Conservation (phyloP, 768 basidiomycete genomes). For the Tricholoma furcatifolium region DNA sequence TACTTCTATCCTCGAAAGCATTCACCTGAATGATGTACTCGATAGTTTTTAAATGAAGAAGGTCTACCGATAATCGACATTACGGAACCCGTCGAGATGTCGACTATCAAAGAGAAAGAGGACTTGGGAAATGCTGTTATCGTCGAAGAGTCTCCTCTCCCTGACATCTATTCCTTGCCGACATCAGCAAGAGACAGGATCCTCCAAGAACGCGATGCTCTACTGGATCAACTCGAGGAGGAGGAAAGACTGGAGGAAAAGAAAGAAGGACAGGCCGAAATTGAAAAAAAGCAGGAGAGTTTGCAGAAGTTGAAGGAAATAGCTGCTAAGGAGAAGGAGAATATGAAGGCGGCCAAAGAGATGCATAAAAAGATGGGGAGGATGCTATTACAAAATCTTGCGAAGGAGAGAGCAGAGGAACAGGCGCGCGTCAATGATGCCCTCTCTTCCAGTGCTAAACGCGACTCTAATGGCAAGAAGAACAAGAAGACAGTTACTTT, state of each 20-base stretch:
- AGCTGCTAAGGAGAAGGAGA: slow-evolving; percentile 37
- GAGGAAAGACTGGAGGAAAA: slow-evolving; percentile 56
- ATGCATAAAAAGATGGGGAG: slow-evolving; percentile 81
- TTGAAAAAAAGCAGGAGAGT: slow-evolving; percentile 43
- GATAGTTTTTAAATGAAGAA: slow-evolving; percentile 70
- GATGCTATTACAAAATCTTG: slow-evolving; percentile 51
- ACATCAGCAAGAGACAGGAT: slow-evolving; percentile 46
- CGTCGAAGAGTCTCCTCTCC: slow-evolving; percentile 42
- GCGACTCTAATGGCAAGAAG: slow-evolving; percentile 20
- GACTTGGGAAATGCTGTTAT: slow-evolving; percentile 16
- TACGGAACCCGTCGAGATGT: slow-evolving; percentile 49
- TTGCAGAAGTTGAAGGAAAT: slow-evolving; percentile 51
- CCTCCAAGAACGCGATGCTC: slow-evolving; percentile 57
- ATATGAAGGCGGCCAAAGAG: slow-evolving; percentile 41
- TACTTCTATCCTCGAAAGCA: slow-evolving; percentile 11
- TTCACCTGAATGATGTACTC: slow-evolving; percentile 21
- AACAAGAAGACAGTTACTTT: slow-evolving; percentile 69
- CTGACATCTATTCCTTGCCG: slow-evolving; percentile 46
- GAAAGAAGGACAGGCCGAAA: slow-evolving; percentile 37
- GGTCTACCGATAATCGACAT: slow-evolving; percentile 81
- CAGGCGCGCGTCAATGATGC: slow-evolving; percentile 31
- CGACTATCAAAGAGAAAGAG: slow-evolving; percentile 7
- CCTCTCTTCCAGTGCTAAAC: slow-evolving; percentile 28
- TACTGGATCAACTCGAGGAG: slow-evolving; percentile 69
- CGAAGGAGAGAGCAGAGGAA: slow-evolving; percentile 38